Evolutionary conservation across 2,329 filamentous ascomycete genomes (phyloP), one percentile per base, ranked within the genome.

Genomic region (Trichoderma asperellum): DNA sequence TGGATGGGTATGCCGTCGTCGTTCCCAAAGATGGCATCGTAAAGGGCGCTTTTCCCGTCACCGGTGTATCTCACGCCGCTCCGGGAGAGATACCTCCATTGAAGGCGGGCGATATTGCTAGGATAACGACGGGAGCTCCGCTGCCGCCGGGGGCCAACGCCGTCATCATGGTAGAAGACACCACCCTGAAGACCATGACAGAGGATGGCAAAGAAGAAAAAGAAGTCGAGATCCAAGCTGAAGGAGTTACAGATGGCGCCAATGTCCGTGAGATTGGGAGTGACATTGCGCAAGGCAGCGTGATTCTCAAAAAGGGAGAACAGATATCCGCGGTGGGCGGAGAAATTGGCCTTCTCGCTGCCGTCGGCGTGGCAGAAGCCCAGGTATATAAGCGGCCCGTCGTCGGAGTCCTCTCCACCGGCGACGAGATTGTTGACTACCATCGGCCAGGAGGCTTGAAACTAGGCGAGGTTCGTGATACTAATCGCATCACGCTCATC

Each of bases 61-160:
- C 91, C 0, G 91, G 92, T 0, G 86, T 98, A 14, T 96, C 94
- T 0, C 94, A 97, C 77, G 96, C 96, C 12, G 88, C 93, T 18
- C 88, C 93, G 0, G 87, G 90, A 0, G 88, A 91, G 35, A 86
- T 87, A 16, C 83, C 87, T 40, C 80, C 87, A 1, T 82, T 97
- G 2, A 84, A 90, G 66, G 84, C 88, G 40, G 94, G 94, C 0
- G 86, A 94, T 72, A 90, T 98, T 65, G 91, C 95, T 0, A 87
- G 96, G 58, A 97, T 99, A 74, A 99, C 96, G 0, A 99, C 96
- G 0, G 96, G 96, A 0, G 96, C 96, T 6, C 95, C 96, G 12
- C 82, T 99, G 0, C 96, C 96, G 1, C 89, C 90, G 0, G 93
- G 94, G 0, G 93, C 96, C 2, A 97, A 93, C 32, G 91, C 95